Evolutionary conservation across 2,329 filamentous ascomycete species (phyloP).

Genomic region (Fusarium sp.): DNA sequence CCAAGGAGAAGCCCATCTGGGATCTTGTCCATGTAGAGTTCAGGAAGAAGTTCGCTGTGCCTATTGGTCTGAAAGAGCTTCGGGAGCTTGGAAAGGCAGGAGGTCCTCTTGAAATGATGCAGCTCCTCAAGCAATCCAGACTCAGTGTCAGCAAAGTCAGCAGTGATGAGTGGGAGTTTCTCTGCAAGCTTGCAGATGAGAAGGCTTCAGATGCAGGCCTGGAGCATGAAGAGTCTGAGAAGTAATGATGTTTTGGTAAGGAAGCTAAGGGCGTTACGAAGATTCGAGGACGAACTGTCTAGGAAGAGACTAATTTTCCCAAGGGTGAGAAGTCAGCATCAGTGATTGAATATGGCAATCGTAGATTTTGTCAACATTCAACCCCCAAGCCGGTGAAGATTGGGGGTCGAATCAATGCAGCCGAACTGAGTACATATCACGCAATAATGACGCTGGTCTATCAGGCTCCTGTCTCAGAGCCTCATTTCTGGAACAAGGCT

Average conservation of each 20-base stretch:
- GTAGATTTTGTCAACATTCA: too few species aligned
- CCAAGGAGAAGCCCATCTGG: conserved; percentile 72
- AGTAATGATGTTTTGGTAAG: neutral
- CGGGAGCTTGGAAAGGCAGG: conserved; percentile 71
- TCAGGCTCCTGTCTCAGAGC: too few species aligned
- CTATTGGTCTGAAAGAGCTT: conserved; percentile 79
- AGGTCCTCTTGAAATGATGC: conserved; percentile 77
- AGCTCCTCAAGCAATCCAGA: conserved; percentile 84
- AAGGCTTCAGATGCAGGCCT: conserved; percentile 57
- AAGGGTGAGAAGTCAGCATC: too few species aligned
- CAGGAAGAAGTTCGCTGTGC: conserved; percentile 80
- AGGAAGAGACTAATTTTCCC: too few species aligned
- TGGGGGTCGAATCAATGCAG: too few species aligned
- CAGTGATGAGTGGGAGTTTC: conserved; percentile 73
- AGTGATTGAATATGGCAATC: too few species aligned
- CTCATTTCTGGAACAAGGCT: too few species aligned
- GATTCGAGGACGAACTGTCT: too few species aligned
- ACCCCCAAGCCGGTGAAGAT: too few species aligned
- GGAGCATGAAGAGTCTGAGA: conserved; percentile 45
- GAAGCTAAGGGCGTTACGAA: neutral
- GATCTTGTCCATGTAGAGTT: conserved; percentile 91
- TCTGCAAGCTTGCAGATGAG: conserved; percentile 66
- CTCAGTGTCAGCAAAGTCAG: conserved; percentile 83
- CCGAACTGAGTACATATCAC: too few species aligned
- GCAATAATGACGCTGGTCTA: too few species aligned